Base-by-base conservation (phyloP, 306 rosid genomes). In the Corylus avellana region DNA sequence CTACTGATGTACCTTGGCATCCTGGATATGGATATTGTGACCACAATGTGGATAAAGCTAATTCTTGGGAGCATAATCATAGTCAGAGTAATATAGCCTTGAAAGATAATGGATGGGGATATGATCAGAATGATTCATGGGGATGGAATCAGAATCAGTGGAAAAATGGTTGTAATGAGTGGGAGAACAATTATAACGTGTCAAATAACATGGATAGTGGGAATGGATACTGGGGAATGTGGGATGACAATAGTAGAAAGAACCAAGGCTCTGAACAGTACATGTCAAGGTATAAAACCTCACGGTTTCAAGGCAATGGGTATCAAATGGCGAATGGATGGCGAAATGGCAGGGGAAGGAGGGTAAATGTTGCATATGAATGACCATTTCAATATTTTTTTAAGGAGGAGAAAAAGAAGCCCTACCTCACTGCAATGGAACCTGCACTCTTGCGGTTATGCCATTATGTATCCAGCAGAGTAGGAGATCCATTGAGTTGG, bases 321-420 rank as follows among this genome's bases (percentile, higher is more conserved):
- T 42, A 80, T 80, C 86, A 82, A 73, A 58, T 73, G 81, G 81
- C 78, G 46, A 77, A 77, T 46, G 94, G 90, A 37, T 79, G 91
- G 87, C 81, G 86, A 74, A 48, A 64, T 8, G 78, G 85, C 74
- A 94, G 92, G 82, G 86, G 89, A 68, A 80, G 77, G 75, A 78
- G 76, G 53, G 88, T 48, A 12, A 79, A 79, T 85, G 85, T 80
- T 53, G 71, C 73, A 7, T 66, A 76, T 77, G 85, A 59, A 59
- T 59, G 39, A 59, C 14, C 32, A 20, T 11, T 22, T 16, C 16
- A 11, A 12, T 2, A 11, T 12, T 49, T 11, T 42, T 49, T 49
- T 0, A 49, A 49, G 3, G 2, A 49, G 5, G 1, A 44, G 8
- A 66, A 1, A 32, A 2, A 18, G 80, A 59, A 76, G 76, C 50